A percentile compares a stretch with the other conserved stretches of the same genome.
Conservation (phyloP, 2,329 filamentous ascomycete species). For the Coniosporium tulheliwenetii region DNA sequence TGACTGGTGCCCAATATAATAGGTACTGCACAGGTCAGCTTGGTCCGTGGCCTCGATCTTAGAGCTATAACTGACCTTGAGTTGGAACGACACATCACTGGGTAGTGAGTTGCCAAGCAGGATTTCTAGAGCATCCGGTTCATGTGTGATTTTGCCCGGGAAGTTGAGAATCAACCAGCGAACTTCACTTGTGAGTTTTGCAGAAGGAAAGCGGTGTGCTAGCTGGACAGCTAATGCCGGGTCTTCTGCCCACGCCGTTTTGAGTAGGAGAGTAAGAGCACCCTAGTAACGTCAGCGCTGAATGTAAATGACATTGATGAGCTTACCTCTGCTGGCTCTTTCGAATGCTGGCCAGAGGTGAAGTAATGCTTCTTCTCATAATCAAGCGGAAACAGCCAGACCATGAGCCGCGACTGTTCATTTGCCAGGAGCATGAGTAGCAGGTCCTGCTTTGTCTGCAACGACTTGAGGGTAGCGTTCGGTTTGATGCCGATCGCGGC, state of each 20-base stretch:
- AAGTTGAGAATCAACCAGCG: constrained; percentile 67
- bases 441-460: constrained; percentile 71
- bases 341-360: constrained; percentile 26
- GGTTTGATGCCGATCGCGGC: constrained; percentile 37
- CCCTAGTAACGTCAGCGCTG: constrained; percentile 23
- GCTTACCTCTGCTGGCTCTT: constrained; percentile 22
- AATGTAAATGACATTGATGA: neutral
- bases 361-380: constrained; percentile 41
- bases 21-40: constrained; percentile 46
- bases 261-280: constrained; percentile 48
- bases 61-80: constrained; percentile 46
- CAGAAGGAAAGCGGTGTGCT: constrained; percentile 60
- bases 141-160: constrained; percentile 65
- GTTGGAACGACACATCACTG: constrained; percentile 63
- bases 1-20: constrained; percentile 82
- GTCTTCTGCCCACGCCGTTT: constrained; percentile 74
- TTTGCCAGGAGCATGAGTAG: constrained; percentile 66
- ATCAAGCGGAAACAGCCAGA: constrained; percentile 78
- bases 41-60: constrained; percentile 3
- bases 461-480: constrained; percentile 41
- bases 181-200: constrained; percentile 57
- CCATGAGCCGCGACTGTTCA: constrained; percentile 66
- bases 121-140: constrained; percentile 70
- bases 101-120: constrained; percentile 66
- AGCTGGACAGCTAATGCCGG: constrained; percentile 81